Evolutionary conservation across 352 stramenopile genomes (phyloP).

Genomic region (Phytophthora europaea): DNA sequence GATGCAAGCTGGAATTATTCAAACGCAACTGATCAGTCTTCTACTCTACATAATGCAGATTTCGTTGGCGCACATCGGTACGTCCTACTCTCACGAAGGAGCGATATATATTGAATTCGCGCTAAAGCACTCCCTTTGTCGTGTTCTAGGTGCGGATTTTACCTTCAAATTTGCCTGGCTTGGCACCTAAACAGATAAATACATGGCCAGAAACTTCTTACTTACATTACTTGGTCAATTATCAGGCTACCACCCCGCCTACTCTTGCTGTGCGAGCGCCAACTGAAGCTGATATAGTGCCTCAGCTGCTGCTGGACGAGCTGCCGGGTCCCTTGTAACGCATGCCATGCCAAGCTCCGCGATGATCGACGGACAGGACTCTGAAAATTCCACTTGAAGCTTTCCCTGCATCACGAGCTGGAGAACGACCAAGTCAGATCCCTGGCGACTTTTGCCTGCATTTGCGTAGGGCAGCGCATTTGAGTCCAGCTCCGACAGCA

Average conservation of each 20-base stretch:
- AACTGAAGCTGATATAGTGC: constrained; percentile 35
- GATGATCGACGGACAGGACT: constrained; percentile 15
- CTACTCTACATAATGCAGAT: constrained; percentile 43
- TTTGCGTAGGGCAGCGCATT: constrained; percentile 36
- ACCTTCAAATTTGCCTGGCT: neutral
- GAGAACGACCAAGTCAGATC: constrained; percentile 37
- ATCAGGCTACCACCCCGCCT: neutral
- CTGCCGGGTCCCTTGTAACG: constrained; percentile 26
- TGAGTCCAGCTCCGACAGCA: constrained; percentile 42
- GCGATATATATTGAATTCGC: neutral
- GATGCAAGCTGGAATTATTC: constrained; percentile 29
- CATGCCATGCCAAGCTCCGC: constrained; percentile 32
- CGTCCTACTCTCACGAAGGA: neutral
- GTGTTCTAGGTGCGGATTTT: neutral
- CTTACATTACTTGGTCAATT: neutral
- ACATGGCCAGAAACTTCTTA: neutral
- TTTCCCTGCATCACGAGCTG: constrained; percentile 37
- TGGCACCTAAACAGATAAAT: neutral
- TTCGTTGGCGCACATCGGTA: constrained; percentile 42
- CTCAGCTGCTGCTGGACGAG: constrained; percentile 35
- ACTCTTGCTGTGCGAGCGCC: constrained; percentile 14
- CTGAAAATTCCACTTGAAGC: constrained; percentile 40
- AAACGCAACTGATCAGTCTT: constrained; percentile 40
- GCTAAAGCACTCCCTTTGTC: neutral
- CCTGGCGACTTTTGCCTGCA: constrained; percentile 14